phyloP scores from a whole-genome alignment of 192 early-diverging fungal species.

The Phlyctochytrium arcticum region DNA sequence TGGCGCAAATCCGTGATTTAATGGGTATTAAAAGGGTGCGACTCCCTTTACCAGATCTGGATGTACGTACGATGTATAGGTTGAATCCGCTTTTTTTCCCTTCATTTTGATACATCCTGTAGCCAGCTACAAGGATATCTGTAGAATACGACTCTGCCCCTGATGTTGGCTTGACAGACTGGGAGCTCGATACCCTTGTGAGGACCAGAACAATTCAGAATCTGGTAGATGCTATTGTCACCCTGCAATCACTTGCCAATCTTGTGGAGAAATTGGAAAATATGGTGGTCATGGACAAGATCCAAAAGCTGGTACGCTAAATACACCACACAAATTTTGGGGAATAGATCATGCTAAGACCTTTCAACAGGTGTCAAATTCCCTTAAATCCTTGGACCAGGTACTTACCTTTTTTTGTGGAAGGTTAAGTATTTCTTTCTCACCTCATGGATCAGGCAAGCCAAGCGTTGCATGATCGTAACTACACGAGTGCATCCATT shows the following conservation, averaged over 20 bases:
- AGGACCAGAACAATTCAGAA: conserved; percentile 69
- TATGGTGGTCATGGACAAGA: conserved; percentile 91
- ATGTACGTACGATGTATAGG: too few relatives aligned
- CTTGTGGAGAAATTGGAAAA: conserved; percentile 77
- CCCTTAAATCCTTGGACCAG: conserved; percentile 5
- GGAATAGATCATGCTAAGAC: too few relatives aligned
- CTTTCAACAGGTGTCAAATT: background rate
- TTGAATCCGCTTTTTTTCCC: too few relatives aligned
- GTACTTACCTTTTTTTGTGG: too few relatives aligned
- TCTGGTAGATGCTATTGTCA: conserved; percentile 65
- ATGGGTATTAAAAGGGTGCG: conserved; percentile 72
- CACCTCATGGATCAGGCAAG: background rate
- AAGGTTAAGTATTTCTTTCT: too few relatives aligned
- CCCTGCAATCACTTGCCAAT: conserved; percentile 73
- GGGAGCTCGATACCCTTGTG: conserved; percentile 77
- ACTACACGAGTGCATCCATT: conserved; percentile 42
- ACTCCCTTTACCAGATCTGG: too few relatives aligned
- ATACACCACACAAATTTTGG: too few relatives aligned
- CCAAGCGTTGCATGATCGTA: background rate
- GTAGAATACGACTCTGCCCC: conserved; percentile 42
- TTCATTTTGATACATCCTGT: too few relatives aligned
- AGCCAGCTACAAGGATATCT: conserved; percentile 20
- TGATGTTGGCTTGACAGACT: conserved; percentile 66
- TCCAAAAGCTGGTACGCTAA: conserved; percentile 67
- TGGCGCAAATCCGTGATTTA: conserved; percentile 77